Percentiles rank a stretch among this genome's conserved stretches.
Evolutionary conservation across 129 eudicot genomes (phyloP).

Genomic region (Saussurea involucrata): DNA sequence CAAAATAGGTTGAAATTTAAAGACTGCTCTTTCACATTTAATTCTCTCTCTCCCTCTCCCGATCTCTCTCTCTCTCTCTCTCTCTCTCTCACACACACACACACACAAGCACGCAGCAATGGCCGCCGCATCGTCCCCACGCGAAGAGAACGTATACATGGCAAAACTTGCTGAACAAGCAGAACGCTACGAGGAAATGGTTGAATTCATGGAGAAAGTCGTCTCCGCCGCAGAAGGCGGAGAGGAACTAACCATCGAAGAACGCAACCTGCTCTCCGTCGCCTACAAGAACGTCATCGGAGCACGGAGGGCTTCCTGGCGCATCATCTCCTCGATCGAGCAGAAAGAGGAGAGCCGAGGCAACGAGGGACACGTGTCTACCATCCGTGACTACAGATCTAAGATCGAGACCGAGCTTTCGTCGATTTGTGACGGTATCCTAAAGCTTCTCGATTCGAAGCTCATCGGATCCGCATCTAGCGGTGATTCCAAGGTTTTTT

Average conservation of each 20-base stretch:
- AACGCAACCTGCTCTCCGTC: constrained; percentile 25
- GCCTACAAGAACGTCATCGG: constrained; percentile 35
- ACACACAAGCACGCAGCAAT: constrained; percentile 18
- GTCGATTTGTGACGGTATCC: constrained; percentile 60
- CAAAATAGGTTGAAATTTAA: background rate
- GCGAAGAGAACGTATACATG: constrained; percentile 77
- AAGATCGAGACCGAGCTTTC: constrained; percentile 69
- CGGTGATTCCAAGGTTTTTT: constrained; percentile 77
- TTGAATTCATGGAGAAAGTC: constrained; percentile 86
- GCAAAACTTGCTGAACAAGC: constrained; percentile 85
- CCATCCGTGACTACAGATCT: constrained; percentile 63
- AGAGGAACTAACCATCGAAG: constrained; percentile 35
- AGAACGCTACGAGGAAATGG: constrained; percentile 90
- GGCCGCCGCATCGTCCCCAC: constrained; percentile 52
- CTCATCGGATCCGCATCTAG: constrained; percentile 52
- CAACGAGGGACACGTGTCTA: constrained; percentile 59
- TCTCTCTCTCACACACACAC: background rate
- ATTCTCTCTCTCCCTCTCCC: constrained; percentile 16
- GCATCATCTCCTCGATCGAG: constrained; percentile 74
- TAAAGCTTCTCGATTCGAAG: constrained; percentile 56
- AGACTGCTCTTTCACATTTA: background rate
- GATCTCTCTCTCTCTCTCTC: background rate
- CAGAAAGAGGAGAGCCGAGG: constrained; percentile 76
- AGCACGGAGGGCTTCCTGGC: constrained; percentile 46
- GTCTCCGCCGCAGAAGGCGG: constrained; percentile 56